Evolutionary conservation across 345 rosid species (phyloP), one percentile per base, ranked within the genome.

Genomic region (Syzygium oleosum): DNA sequence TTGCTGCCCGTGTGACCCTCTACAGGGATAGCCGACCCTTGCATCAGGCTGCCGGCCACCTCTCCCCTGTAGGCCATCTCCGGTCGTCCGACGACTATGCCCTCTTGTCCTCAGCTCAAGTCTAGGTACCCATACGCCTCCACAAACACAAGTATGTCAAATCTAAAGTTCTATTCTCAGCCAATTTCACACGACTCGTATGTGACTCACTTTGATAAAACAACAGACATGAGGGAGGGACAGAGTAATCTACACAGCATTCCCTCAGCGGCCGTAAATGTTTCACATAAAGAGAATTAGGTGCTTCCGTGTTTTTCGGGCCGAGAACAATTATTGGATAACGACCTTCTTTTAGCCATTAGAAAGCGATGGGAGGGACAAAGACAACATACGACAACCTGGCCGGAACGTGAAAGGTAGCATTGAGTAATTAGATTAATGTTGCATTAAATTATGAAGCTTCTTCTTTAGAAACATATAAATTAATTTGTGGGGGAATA

Each of bases 81-180:
- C 7, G 3, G 79, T 0, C 12, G 38, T 34, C 4, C 46, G 79
- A 34, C 13, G 6, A 2, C 12, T 23, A 0, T 17, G 79, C 25
- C 38, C 49, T 68, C 49, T 19, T 73, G 49, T 73, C 49, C 49
- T 10, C 25, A 0, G 4, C 83, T 4, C 11, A 38, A 73, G 14
- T 38, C 83, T 6, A 19, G 83, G 49, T 15, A 5, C 25, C 25
- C 79, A 34, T 0, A 2, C 3, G 46, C 46, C 79, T 17, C 46
- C 80, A 17, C 80, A 8, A 17, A 4, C 46, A 16, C 34, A 34
- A 34, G 58, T 7, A 54, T 21, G 4, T 8, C 27, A 8, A 21
- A 2, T 34, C 13, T 21, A 5, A 17, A 34, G 80, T 34, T 21
- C 4, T 1, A 5, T 19, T 17, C 46, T 68, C 79, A 43, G 79